Evolutionary conservation across 129 eudicot species (phyloP), one percentile per base, ranked within the genome.

Genomic region (Escallonia herrerae): DNA sequence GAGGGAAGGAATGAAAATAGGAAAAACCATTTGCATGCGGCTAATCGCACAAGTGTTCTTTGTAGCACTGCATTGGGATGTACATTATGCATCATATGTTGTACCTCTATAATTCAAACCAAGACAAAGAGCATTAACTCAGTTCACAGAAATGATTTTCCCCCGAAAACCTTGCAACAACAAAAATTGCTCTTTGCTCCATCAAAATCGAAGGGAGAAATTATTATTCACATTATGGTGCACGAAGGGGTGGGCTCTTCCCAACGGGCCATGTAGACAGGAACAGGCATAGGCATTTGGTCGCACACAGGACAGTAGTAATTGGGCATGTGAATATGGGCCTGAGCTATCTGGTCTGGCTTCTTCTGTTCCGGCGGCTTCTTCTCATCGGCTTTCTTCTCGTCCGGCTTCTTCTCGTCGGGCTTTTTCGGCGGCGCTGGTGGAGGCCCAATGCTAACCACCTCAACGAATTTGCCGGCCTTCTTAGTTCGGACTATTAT

Each of bases 361-460:
- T 80, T 81, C 5, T 72, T 64, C 0, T 49, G 60, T 0, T 50
- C 65, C 0, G 79, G 74, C 58, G 73, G 73, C 66, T 73, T 73
- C 56, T 79, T 83, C 60, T 83, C 82, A 6, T 68, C 82, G 0
- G 77, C 80, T 72, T 80, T 74, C 48, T 69, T 65, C 4, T 15
- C 68, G 65, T 3, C 60, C 76, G 3, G 79, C 75, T 13, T 77
- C 74, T n/a, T n/a, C n/a, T 51, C 59, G 1, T 51, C 58, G 40
- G 58, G 6, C 39, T 48, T 72, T n/a, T 71, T 79, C 15, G 56
- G 83, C 8, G 91, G 84, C 33, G 84, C 82, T 2, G 87, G 79
- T 39, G 95, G 94, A 61, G 90, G 90, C 76, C 94, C 95, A 74
- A 89, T 58, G 37, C 76, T 85, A 8, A 83, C 64, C 7, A 85